A percentile compares a stretch with the other conserved stretches of the same genome.
These are phyloP conservation scores for Filobasidium wieringae DNA, from an alignment of 768 basidiomycete genomes.

Conservation along the genomic window DNA sequence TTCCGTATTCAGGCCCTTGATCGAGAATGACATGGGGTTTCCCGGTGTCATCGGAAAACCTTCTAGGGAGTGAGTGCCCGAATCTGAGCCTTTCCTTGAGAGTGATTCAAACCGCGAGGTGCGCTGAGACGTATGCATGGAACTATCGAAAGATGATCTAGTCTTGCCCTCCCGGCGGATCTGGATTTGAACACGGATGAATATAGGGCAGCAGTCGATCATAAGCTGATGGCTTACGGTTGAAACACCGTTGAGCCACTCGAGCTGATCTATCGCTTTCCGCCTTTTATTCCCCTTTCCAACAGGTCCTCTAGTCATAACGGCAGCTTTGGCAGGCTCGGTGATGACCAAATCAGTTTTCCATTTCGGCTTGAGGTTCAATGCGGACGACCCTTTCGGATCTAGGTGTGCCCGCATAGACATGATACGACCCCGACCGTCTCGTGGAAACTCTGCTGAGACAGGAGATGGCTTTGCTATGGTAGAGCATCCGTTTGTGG, in stretches of 20 bases:
- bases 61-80: constrained; percentile 2
- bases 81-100: constrained; percentile 5
- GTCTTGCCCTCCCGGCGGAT: neutral
- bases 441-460: neutral
- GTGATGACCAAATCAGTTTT: neutral
- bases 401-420: constrained; percentile 1
- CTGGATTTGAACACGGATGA: constrained; percentile 16
- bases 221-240: neutral
- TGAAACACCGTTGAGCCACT: constrained; percentile 35
- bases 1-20: neutral
- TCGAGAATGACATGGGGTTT: neutral
- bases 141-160: constrained; percentile 16
- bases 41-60: neutral
- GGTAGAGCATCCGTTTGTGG: neutral
- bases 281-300: constrained; percentile 18
- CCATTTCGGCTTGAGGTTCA: constrained; percentile 8
- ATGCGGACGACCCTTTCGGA: neutral
- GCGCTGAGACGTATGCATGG: constrained; percentile 3
- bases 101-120: neutral
- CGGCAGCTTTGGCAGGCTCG: constrained; percentile 3
- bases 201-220: constrained; percentile 15
- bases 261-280: constrained; percentile 25
- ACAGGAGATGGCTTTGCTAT: neutral
- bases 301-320: constrained; percentile 34
- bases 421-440: neutral